Evolutionary conservation across 495 filamentous ascomycete species (phyloP).

Genomic region (Talaromyces proteolyticus): DNA sequence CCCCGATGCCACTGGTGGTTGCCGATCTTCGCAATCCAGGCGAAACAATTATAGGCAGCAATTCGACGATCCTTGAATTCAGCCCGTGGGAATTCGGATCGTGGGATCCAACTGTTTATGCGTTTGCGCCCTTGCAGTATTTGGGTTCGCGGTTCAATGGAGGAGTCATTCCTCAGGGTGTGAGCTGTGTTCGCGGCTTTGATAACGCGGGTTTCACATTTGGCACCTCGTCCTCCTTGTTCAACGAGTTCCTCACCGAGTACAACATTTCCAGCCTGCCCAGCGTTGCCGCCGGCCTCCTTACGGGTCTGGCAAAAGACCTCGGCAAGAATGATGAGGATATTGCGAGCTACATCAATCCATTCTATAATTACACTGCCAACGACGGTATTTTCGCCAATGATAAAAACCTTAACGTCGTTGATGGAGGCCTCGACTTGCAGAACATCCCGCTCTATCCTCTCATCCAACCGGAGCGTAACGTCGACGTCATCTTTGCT

Average conservation of each 20-base stretch:
- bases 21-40: conserved; percentile 66
- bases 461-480: conserved; percentile 69
- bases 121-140: conserved; percentile 69
- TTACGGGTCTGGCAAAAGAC: conserved; percentile 42
- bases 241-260: conserved; percentile 67
- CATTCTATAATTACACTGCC: conserved; percentile 67
- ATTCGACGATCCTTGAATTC: conserved; percentile 79
- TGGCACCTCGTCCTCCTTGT: conserved; percentile 80
- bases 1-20: conserved; percentile 76
- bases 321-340: conserved; percentile 58
- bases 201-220: conserved; percentile 84
- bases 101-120: conserved; percentile 73
- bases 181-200: conserved; percentile 69
- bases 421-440: conserved; percentile 81
- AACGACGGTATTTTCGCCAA: conserved; percentile 50
- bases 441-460: conserved; percentile 89
- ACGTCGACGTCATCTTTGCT: conserved; percentile 89
- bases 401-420: conserved; percentile 58
- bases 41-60: conserved; percentile 56
- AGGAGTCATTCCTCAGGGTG: conserved; percentile 50
- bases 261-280: conserved; percentile 49
- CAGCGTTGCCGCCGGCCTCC: conserved; percentile 37
- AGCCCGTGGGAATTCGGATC: conserved; percentile 82
- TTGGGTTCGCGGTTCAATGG: conserved; percentile 71
- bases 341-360: conserved; percentile 83